A percentile compares a stretch with the other conserved stretches of the same genome.
Evolutionary conservation across 23 red algal species (phyloP).

Genomic region (Chondrus crispus): DNA sequence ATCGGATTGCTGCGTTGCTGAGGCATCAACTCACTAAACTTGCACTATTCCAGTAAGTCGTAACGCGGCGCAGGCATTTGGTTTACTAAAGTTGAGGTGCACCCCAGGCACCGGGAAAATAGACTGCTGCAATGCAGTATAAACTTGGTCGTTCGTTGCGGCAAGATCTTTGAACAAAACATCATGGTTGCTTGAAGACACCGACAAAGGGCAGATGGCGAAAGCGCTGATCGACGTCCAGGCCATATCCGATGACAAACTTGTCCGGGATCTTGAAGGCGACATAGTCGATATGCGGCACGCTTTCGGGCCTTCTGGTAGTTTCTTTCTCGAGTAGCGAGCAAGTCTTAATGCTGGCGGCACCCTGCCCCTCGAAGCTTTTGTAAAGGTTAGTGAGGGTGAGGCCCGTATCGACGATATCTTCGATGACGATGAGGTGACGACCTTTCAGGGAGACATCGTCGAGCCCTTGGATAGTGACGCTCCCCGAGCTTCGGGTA

Average conservation of each 20-base stretch:
- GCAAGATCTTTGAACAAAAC: neutral
- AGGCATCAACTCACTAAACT: too few species aligned
- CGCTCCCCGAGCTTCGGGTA: constrained; percentile 70
- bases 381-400: constrained; percentile 64
- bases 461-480: constrained; percentile 72
- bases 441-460: constrained; percentile 43
- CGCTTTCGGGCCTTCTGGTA: constrained; percentile 25
- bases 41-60: too few species aligned
- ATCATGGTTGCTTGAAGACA: constrained; percentile 55
- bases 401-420: constrained; percentile 96
- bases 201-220: constrained; percentile 96
- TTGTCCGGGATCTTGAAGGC: constrained; percentile 84
- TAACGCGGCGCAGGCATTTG: too few species aligned
- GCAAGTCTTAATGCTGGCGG: constrained; percentile 61
- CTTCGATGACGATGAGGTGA: constrained; percentile 95
- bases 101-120: too few species aligned
- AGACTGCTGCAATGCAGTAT: too few species aligned
- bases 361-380: constrained; percentile 41
- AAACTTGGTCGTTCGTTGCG: too few species aligned
- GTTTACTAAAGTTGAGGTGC: too few species aligned
- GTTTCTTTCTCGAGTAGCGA: constrained; percentile 85
- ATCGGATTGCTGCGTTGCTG: too few species aligned
- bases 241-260: constrained; percentile 97
- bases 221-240: constrained; percentile 84
- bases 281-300: constrained; percentile 73